Base-by-base conservation (phyloP, 306 rosid genomes). In the Luffa aegyptiaca region DNA sequence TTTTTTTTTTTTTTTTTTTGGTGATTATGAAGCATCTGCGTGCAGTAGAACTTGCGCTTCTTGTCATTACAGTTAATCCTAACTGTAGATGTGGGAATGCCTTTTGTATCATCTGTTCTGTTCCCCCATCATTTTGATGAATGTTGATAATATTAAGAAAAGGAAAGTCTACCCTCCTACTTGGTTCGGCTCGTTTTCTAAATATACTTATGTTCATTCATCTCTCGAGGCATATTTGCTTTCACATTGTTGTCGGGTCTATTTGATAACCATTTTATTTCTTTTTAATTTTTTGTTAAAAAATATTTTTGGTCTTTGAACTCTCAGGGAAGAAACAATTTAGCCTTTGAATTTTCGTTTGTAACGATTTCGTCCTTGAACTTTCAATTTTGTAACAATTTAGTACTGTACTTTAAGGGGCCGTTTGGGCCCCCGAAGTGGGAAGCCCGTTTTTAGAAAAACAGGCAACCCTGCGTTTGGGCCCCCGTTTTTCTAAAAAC, bases 1-100 rank as follows among this genome's bases (percentile, higher is more conserved):
- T 63, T 75, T 77, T 82, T 56, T 57, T 13, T 46, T 26, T 81
- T 71, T 77, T 76, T 68, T 61, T 76, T 72, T 20, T 56, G 55
- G 10, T 70, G 11, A 45, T 31, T 46, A 21, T 72, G 57, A 20
- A 70, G 42, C 75, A 6, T n/a, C 4, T 18, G 5, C 49, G 37
- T 7, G 33, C 12, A 58, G 65, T 9, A 26, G 46, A 68, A 68
- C 75, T 68, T 41, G 35, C 52, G 35, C 52, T 68, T 68, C 17
- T 68, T 68, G 52, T 68, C 76, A 45, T 44, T 45, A 45, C 56
- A 4, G 55, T 70, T 45, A 70, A 45, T 20, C 58, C 58, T 13
- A 44, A 17, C n/a, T 9, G 17, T 36, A 36, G 72, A 64, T 35
- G 71, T 35, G 20, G 71, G 21, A 20, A 37, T 35, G 65, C 16